A percentile compares a stretch with the other conserved stretches of the same genome.
These are phyloP conservation scores for Fraxinus quadrangulata DNA, from an alignment of 257 asterid species.

Conservation along the genomic window DNA sequence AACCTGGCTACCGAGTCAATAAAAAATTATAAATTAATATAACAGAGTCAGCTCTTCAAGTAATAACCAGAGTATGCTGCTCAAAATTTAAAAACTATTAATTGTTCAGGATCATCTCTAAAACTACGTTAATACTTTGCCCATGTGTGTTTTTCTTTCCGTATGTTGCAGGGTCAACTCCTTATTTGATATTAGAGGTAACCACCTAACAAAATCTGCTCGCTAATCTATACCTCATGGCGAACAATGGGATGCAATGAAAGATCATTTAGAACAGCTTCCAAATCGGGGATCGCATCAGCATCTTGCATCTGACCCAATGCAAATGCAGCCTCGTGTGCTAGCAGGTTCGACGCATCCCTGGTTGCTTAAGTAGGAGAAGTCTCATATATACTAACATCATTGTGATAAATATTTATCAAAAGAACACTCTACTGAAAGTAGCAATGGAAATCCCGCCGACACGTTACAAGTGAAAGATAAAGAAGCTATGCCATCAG, in stretches of 20 bases:
- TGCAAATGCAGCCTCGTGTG: constrained; percentile 98
- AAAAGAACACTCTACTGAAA: neutral
- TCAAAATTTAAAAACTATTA: neutral
- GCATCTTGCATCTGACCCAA: constrained; percentile 98
- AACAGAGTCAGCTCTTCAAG: neutral
- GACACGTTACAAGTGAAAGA: neutral
- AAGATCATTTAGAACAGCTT: constrained; percentile 69
- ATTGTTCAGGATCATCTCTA: neutral
- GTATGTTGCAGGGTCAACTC: neutral
- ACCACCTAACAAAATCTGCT: neutral
- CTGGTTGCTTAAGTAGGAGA: constrained; percentile 55
- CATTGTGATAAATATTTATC: neutral
- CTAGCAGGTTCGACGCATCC: constrained; percentile 84
- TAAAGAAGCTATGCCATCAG: neutral
- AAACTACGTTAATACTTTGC: neutral
- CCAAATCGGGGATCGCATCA: constrained; percentile 82
- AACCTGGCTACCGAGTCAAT: constrained; percentile 45
- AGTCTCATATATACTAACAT: neutral
- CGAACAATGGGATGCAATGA: constrained; percentile 94
- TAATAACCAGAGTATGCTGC: neutral
- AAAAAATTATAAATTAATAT: neutral
- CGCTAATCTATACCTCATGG: constrained; percentile 47
- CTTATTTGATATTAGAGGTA: neutral
- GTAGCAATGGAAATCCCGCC: neutral
- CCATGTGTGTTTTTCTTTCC: neutral